Evolutionary conservation across 2,329 filamentous ascomycete species (phyloP), one percentile per base, ranked within the genome.

Genomic region (Pseudocercospora crystallina): DNA sequence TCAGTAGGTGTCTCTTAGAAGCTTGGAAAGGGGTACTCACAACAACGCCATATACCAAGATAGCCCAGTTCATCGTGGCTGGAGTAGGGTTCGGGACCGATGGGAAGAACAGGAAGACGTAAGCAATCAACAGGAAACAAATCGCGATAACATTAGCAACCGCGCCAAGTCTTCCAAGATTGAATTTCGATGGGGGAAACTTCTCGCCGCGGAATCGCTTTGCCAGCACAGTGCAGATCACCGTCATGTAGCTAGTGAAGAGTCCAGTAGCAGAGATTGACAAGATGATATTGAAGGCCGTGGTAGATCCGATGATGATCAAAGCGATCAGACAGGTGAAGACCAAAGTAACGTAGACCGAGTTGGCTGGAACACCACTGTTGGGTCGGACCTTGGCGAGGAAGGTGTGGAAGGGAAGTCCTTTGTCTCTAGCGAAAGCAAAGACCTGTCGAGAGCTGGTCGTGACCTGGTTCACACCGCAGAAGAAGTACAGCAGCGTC

Each of bases 281-380:
- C 26, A 75, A 67, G 38, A 74, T 72, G 36, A 71, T 71, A 53
- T 70, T 68, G 49, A 77, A 69, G 8, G 70, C 72, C n/a, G 70
- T 68, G 14, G 70, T 72, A 30, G 64, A 65, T 33, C 67, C 69
- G 37, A 71, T 63, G 43, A 69, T 69, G 53, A 71, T 69, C 20
- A 71, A 56, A 8, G 63, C 61, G 8, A 65, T 49, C 7, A 71
- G 52, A 41, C 65, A 54, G 32, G 55, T 60, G 49, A 61, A 56
- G 36, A 44, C 47, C 11, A 65, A 51, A 13, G 62, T 61, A 39
- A 63, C 61, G 29, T 59, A 56, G 36, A 65, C 58, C 1, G 62
- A 53, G 47, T 65, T 66, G 2, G 64, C 51, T 2, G 65, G 65
- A 9, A 67, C 59, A 44, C 63, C 61, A 40, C 49, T 59, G 30